A percentile compares a stretch with the other conserved stretches of the same genome.
Conservation (phyloP, 371 early-diverging fungal species). For the Rhizopus stolonifer region DNA sequence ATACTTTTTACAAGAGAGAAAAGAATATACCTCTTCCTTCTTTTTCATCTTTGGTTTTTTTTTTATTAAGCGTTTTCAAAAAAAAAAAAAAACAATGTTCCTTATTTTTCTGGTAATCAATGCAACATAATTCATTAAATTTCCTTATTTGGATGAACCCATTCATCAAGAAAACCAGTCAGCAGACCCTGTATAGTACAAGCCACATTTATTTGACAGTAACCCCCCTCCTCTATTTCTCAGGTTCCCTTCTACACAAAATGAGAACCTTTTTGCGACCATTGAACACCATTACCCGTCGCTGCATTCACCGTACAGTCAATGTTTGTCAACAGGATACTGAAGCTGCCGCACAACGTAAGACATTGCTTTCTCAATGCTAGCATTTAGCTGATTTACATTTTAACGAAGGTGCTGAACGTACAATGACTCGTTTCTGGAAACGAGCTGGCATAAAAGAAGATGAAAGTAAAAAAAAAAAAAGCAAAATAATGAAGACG, state of each 20-base stretch:
- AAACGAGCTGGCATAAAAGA: slow-evolving; percentile 64
- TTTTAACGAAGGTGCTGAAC: slow-evolving; percentile 48
- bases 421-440: slow-evolving; percentile 76
- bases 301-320: slow-evolving; percentile 15
- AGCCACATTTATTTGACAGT: neutral
- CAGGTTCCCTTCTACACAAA: neutral
- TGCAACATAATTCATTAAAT: no score
- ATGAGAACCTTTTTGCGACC: neutral
- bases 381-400: neutral
- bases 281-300: slow-evolving; percentile 2
- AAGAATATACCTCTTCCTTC: no score
- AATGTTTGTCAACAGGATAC: slow-evolving; percentile 8
- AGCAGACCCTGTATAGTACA: no score
- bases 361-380: neutral
- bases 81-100: no score
- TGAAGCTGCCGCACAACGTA: slow-evolving; percentile 31
- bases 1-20: no score
- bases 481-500: neutral
- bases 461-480: slow-evolving; percentile 43
- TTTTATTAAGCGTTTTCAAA: no score
- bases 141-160: no score
- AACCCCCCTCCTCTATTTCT: neutral
- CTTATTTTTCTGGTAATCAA: no score
- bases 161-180: no score
- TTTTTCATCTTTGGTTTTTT: no score